These are phyloP conservation scores for Colletotrichum siamense DNA, from an alignment of 2,329 filamentous ascomycete species.

Conservation along the genomic window DNA sequence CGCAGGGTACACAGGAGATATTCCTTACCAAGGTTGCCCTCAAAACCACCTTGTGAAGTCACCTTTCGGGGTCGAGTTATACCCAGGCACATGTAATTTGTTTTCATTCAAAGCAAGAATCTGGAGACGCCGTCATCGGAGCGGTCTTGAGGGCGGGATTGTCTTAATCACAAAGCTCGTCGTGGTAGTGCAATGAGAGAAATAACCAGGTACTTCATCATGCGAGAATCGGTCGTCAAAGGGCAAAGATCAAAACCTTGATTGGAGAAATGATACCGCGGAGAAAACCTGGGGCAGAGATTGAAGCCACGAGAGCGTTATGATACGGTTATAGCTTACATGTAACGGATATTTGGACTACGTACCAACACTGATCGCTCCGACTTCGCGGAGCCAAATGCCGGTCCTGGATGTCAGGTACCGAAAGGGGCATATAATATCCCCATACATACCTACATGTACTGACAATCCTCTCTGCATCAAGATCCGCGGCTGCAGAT, in stretches of 20 bases:
- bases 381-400: background rate
- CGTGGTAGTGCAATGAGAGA: background rate
- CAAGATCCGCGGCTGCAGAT: background rate
- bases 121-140: background rate
- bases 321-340: background rate
- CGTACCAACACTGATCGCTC: background rate
- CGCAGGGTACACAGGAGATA: background rate
- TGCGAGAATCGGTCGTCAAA: background rate
- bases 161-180: background rate
- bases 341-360: background rate
- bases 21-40: background rate
- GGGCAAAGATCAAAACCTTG: background rate
- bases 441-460: background rate
- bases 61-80: background rate
- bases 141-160: background rate
- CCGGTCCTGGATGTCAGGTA: background rate
- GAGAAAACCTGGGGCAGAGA: background rate
- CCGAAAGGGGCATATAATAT: background rate
- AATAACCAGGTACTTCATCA: background rate
- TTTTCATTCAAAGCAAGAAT: background rate
- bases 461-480: background rate
- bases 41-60: background rate
- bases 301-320: background rate
- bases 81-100: background rate
- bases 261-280: background rate